Base-by-base conservation (phyloP, 2,329 filamentous ascomycete genomes). In the Fusarium fujikuroi region DNA sequence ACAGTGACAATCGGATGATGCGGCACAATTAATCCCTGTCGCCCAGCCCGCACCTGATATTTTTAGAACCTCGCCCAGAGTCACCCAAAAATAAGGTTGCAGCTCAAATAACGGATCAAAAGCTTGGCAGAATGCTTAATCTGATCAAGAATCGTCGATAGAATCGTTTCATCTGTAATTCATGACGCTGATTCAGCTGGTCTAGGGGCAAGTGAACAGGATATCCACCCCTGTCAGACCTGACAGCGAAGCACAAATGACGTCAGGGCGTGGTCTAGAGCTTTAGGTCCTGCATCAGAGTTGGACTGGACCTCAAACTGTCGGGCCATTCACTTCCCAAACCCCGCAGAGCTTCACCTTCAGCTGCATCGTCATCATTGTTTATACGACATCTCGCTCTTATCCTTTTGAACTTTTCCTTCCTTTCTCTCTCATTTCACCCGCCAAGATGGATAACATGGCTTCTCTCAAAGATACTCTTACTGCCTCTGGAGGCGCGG, bases 401-500 rank as follows among this genome's bases (percentile, higher is more conserved):
- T 2, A 9, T 53, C 3, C 8, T 10, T 36, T 19, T 14, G 8
- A 3, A 9, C 2, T 5, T 18, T 25, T 11, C 49, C 23, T 7
- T 18, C 7, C 23, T 18, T 7, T 10, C 9, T 28, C 8, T n/a
- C 12, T 28, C 18, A 28, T 28, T 39, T 28, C 43, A 37, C 21
- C n/a, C 43, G 21, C 49, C 63, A 76, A 62, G 19, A 77, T 77
- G 75, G 52, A 57, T 53, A 76, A 63, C 63, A 77, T 77, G 75
- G 37, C 74, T 14, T 65, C 72, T 21, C 75, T 77, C 43, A 42
- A 58, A 37, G 67, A 77, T 18, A 76, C 68, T 21, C 64, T 77
- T 42, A 76, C 63, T 32, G 75, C 75, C 69, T 77, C 75, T 66
- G 75, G 75, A 69, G 75, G 75, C 62, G 60, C 74, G 9, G 75